These are phyloP conservation scores for Podospora australis DNA, from an alignment of 495 filamentous ascomycete genomes.

Conservation along the genomic window DNA sequence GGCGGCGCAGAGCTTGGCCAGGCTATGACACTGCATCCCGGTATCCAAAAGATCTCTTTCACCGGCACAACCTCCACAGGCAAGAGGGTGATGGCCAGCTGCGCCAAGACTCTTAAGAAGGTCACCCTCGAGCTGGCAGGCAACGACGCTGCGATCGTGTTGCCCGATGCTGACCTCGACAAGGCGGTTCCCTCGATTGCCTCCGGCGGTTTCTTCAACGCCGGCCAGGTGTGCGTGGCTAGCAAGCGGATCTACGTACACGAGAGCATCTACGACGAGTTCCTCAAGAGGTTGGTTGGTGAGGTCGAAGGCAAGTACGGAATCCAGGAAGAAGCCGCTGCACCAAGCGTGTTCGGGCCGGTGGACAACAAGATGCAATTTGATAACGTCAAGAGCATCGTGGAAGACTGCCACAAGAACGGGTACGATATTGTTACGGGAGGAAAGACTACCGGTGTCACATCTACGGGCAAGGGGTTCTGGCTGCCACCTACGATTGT, in stretches of 20 bases:
- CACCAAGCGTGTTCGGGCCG: constrained; percentile 45
- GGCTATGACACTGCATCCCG: constrained; percentile 49
- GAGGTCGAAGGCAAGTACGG: constrained; percentile 46
- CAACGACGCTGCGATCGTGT: constrained; percentile 63
- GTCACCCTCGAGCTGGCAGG: constrained; percentile 52
- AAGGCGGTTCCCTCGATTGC: constrained; percentile 46
- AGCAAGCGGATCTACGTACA: constrained; percentile 65
- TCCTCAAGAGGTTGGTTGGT: constrained; percentile 48
- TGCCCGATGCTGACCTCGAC: constrained; percentile 58
- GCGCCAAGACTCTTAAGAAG: constrained; percentile 55
- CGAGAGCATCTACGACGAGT: constrained; percentile 57
- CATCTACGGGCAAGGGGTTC: constrained; percentile 30
- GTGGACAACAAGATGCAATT: constrained; percentile 58
- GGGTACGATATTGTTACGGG: constrained; percentile 39
- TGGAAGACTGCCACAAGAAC: constrained; percentile 38
- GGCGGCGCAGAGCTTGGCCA: constrained; percentile 61
- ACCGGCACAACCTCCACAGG: constrained; percentile 61
- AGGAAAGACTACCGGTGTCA: constrained; percentile 22
- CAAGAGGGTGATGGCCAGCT: constrained; percentile 55
- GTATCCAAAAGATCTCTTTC: constrained; percentile 63
- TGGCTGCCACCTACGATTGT: constrained; percentile 47
- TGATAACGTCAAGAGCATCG: constrained; percentile 43
- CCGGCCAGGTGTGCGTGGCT: constrained; percentile 48
- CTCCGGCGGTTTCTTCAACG: constrained; percentile 52
- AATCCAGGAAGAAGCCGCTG: constrained; percentile 39